Base-by-base conservation (phyloP, 176 grass and related monocot genomes). In the Alloteropsis semialata region DNA sequence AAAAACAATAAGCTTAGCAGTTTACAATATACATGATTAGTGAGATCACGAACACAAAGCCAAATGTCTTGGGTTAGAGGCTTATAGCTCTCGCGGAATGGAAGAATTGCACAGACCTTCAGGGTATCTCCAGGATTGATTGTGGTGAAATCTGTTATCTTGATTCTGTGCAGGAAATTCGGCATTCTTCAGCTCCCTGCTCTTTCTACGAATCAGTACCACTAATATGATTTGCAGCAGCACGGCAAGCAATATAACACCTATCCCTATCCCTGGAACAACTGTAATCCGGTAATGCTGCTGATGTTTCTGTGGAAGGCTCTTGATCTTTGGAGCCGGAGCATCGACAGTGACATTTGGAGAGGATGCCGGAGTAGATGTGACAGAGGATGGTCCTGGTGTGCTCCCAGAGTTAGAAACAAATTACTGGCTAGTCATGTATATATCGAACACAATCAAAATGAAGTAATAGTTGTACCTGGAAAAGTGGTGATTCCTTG, bases 181-280 rank as follows among this genome's bases (percentile, higher is more conserved):
- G 1, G 76, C 82, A 83, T 78, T 87, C 80, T 87, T 96, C 43
- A 99, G 82, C 29, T 99, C 91, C 44, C 42, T 77, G 82, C 51
- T 96, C 81, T 99, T 96, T 57, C 84, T 92, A 59, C 89, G 91
- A 88, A 99, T 99, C 8, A 99, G 83, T 28, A 91, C n/a, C 39
- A 96, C 84, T 43, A 99, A 74, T 44, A 90, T 60, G 32, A 96
- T 70, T 34, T 96, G 84, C 53, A 99, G 80, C 39, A 96, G 45
- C 84, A 92, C 82, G 7, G 96, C 84, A 59, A 96, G 44, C 34
- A 84, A 42, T 86, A 99, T 96, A 33, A 99, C 88, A 54, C 82
- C 96, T 46, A 99, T 99, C 51, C 96, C 96, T 69, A 99, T 94
- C 83, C 96, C 96, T 50, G 93, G 89, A 90, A 99, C 75, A 42